Percentiles rank a stretch among this genome's conserved stretches.
Conservation (phyloP, 345 rosid species). For the Abelmoschus esculentus region DNA sequence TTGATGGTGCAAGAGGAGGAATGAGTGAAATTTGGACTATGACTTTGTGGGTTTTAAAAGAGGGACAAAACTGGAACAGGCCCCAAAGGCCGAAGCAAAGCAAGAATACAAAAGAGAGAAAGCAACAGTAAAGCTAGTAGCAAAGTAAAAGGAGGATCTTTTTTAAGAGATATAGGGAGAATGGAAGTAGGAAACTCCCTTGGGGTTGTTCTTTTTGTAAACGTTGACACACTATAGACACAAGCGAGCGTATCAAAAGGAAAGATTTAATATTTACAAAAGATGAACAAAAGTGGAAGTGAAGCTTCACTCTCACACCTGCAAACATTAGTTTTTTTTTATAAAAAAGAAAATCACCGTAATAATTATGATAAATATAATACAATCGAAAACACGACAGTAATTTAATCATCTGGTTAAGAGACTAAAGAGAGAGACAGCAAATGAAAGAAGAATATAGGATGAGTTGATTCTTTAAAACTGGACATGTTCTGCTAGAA, state of each 20-base stretch:
- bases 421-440: neutral
- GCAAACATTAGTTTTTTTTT: no score
- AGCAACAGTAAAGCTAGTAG: constrained; percentile 11
- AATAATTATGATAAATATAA: no score
- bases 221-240: constrained; percentile 58
- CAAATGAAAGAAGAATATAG: neutral
- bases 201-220: constrained; percentile 27
- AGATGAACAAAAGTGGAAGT: neutral
- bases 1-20: neutral
- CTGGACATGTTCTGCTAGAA: neutral
- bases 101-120: constrained; percentile 11
- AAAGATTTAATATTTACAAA: neutral
- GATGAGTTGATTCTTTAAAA: constrained; percentile 1
- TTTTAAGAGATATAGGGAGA: no score
- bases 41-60: constrained; percentile 26
- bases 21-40: neutral
- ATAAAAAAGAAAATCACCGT: no score
- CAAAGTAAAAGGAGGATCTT: neutral
- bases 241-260: neutral
- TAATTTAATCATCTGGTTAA: no score
- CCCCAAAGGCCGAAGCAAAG: neutral
- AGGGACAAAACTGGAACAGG: constrained; percentile 17
- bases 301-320: neutral
- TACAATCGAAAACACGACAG: no score
- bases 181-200: constrained; percentile 37